phyloP scores from a whole-genome alignment of 768 basidiomycete genomes.

The Tricholoma flavovirens region DNA sequence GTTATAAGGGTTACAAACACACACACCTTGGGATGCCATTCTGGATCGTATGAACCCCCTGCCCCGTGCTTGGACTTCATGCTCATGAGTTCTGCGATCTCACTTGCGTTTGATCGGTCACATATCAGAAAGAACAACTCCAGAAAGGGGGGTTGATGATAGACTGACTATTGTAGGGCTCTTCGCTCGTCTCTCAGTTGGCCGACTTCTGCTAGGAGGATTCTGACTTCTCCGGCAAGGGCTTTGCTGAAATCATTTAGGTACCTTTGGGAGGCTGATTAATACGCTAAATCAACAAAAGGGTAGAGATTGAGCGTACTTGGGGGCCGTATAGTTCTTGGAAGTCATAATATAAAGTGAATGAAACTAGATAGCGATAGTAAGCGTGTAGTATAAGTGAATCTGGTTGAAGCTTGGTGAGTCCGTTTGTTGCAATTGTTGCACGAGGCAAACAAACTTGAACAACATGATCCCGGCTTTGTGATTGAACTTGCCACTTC shows the following conservation, averaged over 20 bases:
- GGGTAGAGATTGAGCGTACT: conserved; percentile 5
- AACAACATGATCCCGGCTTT: not conserved
- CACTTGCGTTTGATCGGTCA: conserved; percentile 35
- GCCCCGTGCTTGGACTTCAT: conserved; percentile 78
- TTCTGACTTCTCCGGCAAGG: conserved; percentile 71
- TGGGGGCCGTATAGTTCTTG: conserved; percentile 13
- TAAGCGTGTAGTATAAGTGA: not conserved
- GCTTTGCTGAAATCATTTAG: conserved; percentile 83
- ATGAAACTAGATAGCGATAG: not conserved
- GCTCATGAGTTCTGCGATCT: conserved; percentile 80
- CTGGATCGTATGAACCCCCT: conserved; percentile 71
- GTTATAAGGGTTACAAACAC: conserved; percentile 4
- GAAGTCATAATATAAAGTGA: not conserved
- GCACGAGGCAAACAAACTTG: not conserved
- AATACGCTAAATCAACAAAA: not conserved
- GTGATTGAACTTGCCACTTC: not conserved
- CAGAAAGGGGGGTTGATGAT: too few species aligned
- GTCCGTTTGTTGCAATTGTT: not conserved
- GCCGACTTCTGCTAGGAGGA: conserved; percentile 74
- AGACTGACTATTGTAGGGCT: conserved; percentile 67
- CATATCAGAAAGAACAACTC: not conserved
- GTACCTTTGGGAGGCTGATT: conserved; percentile 35
- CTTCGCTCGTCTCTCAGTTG: conserved; percentile 73
- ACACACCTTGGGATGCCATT: conserved; percentile 63
- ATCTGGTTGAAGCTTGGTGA: not conserved